Base-by-base conservation (phyloP, 805 yeast genomes). In the Yamadazyma sp. region DNA sequence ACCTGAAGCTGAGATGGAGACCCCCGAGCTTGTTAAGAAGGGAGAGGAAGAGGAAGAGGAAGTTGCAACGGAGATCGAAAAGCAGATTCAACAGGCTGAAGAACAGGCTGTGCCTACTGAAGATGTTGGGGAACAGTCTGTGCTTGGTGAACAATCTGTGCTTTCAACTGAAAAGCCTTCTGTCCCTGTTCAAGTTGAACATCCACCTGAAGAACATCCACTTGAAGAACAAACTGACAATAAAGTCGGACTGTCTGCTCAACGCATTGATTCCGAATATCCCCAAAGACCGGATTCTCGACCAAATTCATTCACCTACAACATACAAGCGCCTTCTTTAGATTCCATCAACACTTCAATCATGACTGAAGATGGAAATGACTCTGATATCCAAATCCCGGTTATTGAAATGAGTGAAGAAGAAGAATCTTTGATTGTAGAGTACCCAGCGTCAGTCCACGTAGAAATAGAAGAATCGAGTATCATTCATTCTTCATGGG, bases 361-460 rank as follows among this genome's bases (percentile, higher is more conserved):
- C 15, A 14, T 27, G 6, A 15, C 11, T 15, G 13, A 11, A 5
- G 29, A 14, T 27, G 18, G 6, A 5, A 18, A n/a, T 26, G 16
- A n/a, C n/a, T 12, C 16, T 4, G 32, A 28, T 16, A 11, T 22
- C 18, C 22, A 5, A n/a, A n/a, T 16, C 10, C 32, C 32, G 11
- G 6, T 7, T 14, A 18, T 28, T 7, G 32, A 28, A 18, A 17
- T n/a, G 21, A 22, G 18, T 6, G 18, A 18, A 11, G 39, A 35
- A 38, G 16, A 40, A 8, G 34, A 29, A 26, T 24, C 20, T 3
- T 35, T 18, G 11, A 25, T 24, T 28, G 40, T 42, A 23, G 40
- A 31, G 25, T 30, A 30, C 28, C 37, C 39, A 20, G 43, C 41
- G 28, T 45, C 38, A 14, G 32, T 32, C 6, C 40, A 26, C 13